Percentiles rank a stretch among this genome's conserved stretches.
These are phyloP conservation scores for Paraleonurus japonicus DNA, from an alignment of 257 asterid genomes.

Conservation along the genomic window DNA sequence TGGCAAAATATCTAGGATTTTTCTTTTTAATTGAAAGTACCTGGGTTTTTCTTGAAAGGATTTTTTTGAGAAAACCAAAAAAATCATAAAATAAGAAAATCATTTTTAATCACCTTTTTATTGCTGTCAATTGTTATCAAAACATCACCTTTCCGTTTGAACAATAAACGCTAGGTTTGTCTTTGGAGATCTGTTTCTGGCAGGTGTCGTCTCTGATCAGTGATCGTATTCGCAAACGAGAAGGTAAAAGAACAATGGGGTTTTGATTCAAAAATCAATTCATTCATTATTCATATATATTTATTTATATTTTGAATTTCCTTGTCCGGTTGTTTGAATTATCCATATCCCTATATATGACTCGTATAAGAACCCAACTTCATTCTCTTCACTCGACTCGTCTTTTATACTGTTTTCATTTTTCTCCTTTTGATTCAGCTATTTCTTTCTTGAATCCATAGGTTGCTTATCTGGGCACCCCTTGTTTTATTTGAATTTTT, in stretches of 20 bases:
- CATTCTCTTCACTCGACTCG: constrained; percentile 20
- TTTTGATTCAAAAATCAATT: constrained; percentile 10
- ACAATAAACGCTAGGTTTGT: constrained; percentile 3
- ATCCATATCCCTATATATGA: constrained; percentile 13
- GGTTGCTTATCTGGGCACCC: constrained; percentile 22
- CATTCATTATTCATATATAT: background rate
- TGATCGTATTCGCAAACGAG: background rate
- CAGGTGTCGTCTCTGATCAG: constrained; percentile 12
- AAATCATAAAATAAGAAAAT: background rate
- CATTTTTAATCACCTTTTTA: background rate
- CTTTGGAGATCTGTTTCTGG: constrained; percentile 7
- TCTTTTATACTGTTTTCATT: background rate
- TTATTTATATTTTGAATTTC: constrained; percentile 16
- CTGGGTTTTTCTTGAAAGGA: background rate
- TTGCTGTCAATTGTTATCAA: background rate
- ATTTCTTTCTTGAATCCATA: constrained; percentile 12
- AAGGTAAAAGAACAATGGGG: constrained; percentile 18
- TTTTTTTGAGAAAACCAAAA: background rate
- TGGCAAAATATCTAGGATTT: background rate
- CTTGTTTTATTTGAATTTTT: constrained; percentile 8
- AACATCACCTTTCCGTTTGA: background rate
- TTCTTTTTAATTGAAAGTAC: background rate
- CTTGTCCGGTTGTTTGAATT: constrained; percentile 24
- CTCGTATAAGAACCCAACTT: background rate
- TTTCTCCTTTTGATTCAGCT: constrained; percentile 9